Base-by-base conservation (phyloP, 129 eudicot species). In the Lonicera japonica region DNA sequence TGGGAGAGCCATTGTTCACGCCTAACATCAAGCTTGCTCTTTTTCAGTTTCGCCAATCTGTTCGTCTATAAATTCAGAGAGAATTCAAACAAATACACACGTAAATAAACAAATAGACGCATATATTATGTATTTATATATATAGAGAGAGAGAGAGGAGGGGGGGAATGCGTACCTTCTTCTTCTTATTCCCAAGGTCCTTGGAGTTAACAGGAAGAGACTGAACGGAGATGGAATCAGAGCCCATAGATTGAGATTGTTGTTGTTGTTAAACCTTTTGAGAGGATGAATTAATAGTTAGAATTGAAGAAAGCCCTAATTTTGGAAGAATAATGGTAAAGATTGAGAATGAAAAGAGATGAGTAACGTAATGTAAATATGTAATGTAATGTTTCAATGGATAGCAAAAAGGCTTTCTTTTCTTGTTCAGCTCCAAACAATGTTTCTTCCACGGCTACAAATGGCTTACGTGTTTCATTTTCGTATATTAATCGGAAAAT, bases 1-100 rank as follows among this genome's bases (percentile, higher is more conserved):
- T 74, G 84, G 23, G 72, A 66, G 19, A 74, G 74, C 66, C 71
- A 69, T 54, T 79, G 80, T 61, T 79, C 77, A 23, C 80, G 71
- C 2, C 77, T 69, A 50, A 65, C 74, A 54, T 66, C 77, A 38
- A 66, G 64, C 72, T 79, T 79, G 72, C 66, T 63, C 74, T 66
- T 71, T 21, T 75, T 79, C 56, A 70, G 25, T 59, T 75, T 75
- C 24, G 75, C 71, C 38, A 60, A 50, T n/a, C 66, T 59, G 54
- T 56, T 70, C 2, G 47, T 71, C 85, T 79, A 46, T 16, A 63
- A 55, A 56, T 21, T 23, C 11, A 23, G 16, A 53, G 9, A 43
- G 1, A 17, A 52, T 8, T 40, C 14, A 54, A 66, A 19, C 21
- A 53, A 17, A 0, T 7, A 29, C 13, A 23, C 14, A 45, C 16